phyloP scores from a whole-genome alignment of 495 filamentous ascomycete species.

The Penicillium roqueforti region DNA sequence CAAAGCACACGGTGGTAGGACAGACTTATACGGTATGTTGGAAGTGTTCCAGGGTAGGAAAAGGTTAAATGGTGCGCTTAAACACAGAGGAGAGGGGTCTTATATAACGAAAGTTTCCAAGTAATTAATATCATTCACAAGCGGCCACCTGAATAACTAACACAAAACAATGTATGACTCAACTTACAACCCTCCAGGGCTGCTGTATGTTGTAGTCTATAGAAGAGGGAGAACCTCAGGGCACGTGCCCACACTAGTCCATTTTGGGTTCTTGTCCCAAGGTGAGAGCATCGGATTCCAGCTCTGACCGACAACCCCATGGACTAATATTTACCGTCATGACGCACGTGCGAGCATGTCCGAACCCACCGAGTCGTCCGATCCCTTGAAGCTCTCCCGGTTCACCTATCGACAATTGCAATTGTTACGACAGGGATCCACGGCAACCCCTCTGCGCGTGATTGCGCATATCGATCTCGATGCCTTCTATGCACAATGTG shows the following conservation, averaged over 20 bases:
- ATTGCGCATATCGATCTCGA: constrained; percentile 93
- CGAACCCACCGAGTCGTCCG: constrained; percentile 29
- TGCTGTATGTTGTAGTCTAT: no score
- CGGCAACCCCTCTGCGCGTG: constrained; percentile 74
- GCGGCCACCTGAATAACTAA: no score
- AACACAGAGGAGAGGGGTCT: no score
- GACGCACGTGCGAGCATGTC: constrained; percentile 24
- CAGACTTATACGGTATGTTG: no score
- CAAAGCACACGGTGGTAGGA: no score
- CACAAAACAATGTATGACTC: no score
- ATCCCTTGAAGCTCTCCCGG: constrained; percentile 53
- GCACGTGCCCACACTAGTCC: constrained; percentile 22
- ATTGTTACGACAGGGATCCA: constrained; percentile 65
- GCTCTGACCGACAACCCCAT: background rate
- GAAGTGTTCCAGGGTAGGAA: no score
- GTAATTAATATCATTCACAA: no score
- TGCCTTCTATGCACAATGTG: constrained; percentile 97
- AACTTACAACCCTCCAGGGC: no score
- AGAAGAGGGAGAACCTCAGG: constrained; percentile 3
- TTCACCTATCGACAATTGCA: constrained; percentile 83
- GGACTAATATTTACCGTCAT: constrained; percentile 12
- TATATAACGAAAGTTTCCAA: no score
- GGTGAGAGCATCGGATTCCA: background rate
- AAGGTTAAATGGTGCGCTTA: no score
- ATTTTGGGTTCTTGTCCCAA: constrained; percentile 11